A percentile compares a stretch with the other conserved stretches of the same genome.
phyloP scores from a whole-genome alignment of 768 basidiomycete genomes.

The Suillus luteus region DNA sequence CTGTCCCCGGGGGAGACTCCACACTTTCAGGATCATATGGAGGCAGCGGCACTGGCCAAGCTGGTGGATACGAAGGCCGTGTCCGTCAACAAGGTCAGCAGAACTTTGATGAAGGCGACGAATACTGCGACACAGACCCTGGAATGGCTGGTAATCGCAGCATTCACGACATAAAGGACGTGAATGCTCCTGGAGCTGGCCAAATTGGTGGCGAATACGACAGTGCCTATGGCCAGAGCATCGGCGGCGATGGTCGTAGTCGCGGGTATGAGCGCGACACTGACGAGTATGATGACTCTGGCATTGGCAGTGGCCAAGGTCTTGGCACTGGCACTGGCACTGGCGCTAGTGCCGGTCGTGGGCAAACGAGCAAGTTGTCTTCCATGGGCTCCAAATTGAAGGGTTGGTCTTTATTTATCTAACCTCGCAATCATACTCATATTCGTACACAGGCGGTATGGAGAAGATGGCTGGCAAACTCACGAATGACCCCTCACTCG shows the following conservation, averaged over 20 bases:
- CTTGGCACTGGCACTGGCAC: background rate
- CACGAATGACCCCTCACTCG: background rate
- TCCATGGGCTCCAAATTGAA: slow-evolving; percentile 8
- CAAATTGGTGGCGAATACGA: slow-evolving; percentile 7
- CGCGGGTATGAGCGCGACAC: slow-evolving; percentile 16
- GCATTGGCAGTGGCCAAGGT: background rate
- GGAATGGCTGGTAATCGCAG: slow-evolving; percentile 13
- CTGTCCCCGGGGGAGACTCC: background rate
- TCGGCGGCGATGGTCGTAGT: background rate
- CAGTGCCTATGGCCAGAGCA: background rate
- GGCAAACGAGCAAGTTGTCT: background rate
- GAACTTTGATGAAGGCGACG: background rate
- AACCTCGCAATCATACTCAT: background rate
- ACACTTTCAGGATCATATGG: slow-evolving; percentile 9
- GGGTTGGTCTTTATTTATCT: slow-evolving; percentile 6
- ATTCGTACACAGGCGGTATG: background rate
- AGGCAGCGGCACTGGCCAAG: slow-evolving; percentile 15
- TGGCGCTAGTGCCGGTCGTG: slow-evolving; percentile 1
- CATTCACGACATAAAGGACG: background rate
- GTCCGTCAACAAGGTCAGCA: slow-evolving; percentile 1
- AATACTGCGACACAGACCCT: slow-evolving; percentile 10
- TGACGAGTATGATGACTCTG: slow-evolving; percentile 16
- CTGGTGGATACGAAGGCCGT: slow-evolving; percentile 11
- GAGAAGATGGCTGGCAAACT: slow-evolving; percentile 17
- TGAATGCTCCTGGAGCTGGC: slow-evolving; percentile 7